Evolutionary conservation across 2,329 filamentous ascomycete genomes (phyloP).

Genomic region (Colletotrichum eleusines): DNA sequence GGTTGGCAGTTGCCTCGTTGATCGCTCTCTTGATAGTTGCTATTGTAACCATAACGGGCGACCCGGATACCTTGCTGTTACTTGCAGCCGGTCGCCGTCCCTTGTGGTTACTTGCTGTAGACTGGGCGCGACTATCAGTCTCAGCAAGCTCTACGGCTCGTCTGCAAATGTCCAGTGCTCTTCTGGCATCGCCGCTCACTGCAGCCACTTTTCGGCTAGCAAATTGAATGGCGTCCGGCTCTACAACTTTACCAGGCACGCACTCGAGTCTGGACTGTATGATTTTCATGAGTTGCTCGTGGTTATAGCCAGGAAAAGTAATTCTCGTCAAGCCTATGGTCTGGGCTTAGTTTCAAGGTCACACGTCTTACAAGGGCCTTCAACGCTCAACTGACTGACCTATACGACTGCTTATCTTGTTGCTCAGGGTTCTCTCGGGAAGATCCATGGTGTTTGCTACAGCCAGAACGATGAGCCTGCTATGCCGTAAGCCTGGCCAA

Average conservation of each 20-base stretch:
- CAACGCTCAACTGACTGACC: slow-evolving; percentile 55
- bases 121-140: slow-evolving; percentile 66
- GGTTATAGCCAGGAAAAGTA: slow-evolving; percentile 96
- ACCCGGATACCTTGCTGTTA: slow-evolving; percentile 50
- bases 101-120: slow-evolving; percentile 73
- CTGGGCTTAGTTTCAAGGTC: neutral
- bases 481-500: slow-evolving; percentile 93
- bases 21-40: slow-evolving; percentile 94
- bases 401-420: slow-evolving; percentile 95
- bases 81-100: slow-evolving; percentile 46
- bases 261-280: slow-evolving; percentile 93
- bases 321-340: slow-evolving; percentile 82
- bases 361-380: slow-evolving; percentile 2
- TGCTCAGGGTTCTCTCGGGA: slow-evolving; percentile 93
- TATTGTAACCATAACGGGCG: slow-evolving; percentile 80
- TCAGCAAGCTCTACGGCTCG: slow-evolving; percentile 96
- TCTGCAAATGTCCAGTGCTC: slow-evolving; percentile 94
- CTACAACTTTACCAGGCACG: slow-evolving; percentile 89
- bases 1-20: slow-evolving; percentile 92
- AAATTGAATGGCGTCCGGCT: slow-evolving; percentile 94
- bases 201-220: slow-evolving; percentile 96
- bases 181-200: slow-evolving; percentile 91
- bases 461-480: slow-evolving; percentile 92
- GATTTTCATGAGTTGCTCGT: slow-evolving; percentile 97
- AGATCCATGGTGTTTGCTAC: slow-evolving; percentile 99